Base-by-base conservation (phyloP, 495 filamentous ascomycete species). In the Lepidopterella palustris region DNA sequence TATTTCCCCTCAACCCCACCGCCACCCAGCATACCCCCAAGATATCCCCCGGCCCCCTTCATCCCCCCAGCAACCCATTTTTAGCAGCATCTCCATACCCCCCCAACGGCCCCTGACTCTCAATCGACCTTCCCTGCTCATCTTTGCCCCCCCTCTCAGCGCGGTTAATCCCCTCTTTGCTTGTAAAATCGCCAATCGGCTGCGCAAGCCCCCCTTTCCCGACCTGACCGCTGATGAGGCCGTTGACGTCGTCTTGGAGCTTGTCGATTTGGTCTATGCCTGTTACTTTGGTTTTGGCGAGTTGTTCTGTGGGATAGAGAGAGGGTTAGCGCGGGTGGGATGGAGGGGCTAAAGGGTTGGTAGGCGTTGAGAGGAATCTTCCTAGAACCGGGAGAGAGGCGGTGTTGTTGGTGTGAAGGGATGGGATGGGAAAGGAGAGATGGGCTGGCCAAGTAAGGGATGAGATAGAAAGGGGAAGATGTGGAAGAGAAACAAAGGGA, bases 221-320 rank as follows among this genome's bases (percentile, higher is more conserved):
- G 11, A 87, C 65, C 56, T 85, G 83, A 55, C 79, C 79, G 4
- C 77, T 77, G 13, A 80, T 78, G 21, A 84, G 71, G 68, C 78
- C 76, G 69, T 86, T 72, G 23, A 82, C 76, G 58, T 77, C 77
- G 71, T 85, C 84, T 71, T 88, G 86, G 20, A 87, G 72, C 4
- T 75, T 80, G 70, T 87, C 77, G 62, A 86, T 77, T 69, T 84
- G 80, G 1, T 78, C 63, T 69, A 84, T 71, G 63, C 78, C 77
- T 21, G 82, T 87, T n/a, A 87, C 61, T 74, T 87, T 88, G 57
- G 82, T 74, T 53, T 85, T 84, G 73, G 79, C 73, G 35, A 89
- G 79, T 31, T 77, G 74, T 50, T 87, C 85, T 88, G 63, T 47
- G 55, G 21, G 5, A 6, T 11, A 42, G 10, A 15, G 13, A 42